These are phyloP conservation scores for Peribolospora kevripleyi DNA, from an alignment of 768 basidiomycete species.

Conservation along the genomic window DNA sequence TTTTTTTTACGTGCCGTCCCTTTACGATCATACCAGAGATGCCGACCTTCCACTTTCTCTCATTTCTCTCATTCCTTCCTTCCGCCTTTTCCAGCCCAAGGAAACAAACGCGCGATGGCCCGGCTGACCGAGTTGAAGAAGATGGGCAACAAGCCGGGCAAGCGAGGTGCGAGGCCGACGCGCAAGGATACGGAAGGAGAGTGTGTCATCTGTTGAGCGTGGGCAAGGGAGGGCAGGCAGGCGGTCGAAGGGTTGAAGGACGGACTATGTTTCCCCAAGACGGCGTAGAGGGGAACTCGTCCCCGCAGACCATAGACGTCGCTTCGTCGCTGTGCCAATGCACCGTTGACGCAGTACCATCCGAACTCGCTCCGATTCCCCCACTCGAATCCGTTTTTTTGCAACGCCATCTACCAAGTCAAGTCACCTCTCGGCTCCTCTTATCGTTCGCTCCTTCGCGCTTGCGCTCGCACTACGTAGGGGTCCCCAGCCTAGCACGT, in stretches of 20 bases:
- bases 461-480: too few relatives aligned
- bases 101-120: constrained; percentile 93
- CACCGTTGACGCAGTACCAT: too few relatives aligned
- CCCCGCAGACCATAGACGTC: too few relatives aligned
- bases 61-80: neutral
- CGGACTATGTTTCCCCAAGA: too few relatives aligned
- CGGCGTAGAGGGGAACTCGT: too few relatives aligned
- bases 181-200: constrained; percentile 83
- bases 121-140: constrained; percentile 88
- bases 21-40: neutral
- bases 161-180: constrained; percentile 56
- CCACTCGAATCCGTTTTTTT: too few relatives aligned
- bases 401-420: too few relatives aligned
- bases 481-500: too few relatives aligned
- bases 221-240: neutral
- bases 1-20: neutral
- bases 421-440: too few relatives aligned
- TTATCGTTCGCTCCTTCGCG: too few relatives aligned
- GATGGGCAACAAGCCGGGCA: constrained; percentile 50
- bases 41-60: neutral
- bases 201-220: constrained; percentile 33
- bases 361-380: too few relatives aligned
- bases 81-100: constrained; percentile 44
- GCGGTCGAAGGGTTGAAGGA: neutral
- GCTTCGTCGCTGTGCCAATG: too few relatives aligned